Conservation (phyloP, 768 basidiomycete species). For the Hebeloma cylindrosporum region DNA sequence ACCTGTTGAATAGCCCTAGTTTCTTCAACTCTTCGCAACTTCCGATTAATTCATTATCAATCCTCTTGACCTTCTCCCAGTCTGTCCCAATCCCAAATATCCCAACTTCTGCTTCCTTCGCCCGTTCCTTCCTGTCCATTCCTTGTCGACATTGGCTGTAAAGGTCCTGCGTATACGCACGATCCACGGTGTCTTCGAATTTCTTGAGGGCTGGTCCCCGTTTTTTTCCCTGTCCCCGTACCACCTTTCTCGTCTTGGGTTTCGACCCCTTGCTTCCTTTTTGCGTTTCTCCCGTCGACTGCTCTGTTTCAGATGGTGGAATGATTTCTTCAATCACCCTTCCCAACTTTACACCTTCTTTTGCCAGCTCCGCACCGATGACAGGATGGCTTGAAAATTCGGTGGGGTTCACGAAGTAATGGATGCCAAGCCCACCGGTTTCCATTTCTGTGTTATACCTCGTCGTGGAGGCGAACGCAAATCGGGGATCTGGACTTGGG, state of each 20-base stretch:
- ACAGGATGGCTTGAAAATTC: slow-evolving; percentile 78
- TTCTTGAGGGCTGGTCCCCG: slow-evolving; percentile 45
- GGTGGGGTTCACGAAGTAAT: slow-evolving; percentile 79
- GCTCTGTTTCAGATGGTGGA: slow-evolving; percentile 15
- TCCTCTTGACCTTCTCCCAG: slow-evolving; percentile 81
- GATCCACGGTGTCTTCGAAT: slow-evolving; percentile 82
- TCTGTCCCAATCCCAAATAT: slow-evolving; percentile 92
- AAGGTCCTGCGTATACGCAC: slow-evolving; percentile 67
- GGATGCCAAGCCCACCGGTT: slow-evolving; percentile 68
- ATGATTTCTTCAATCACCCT: slow-evolving; percentile 32
- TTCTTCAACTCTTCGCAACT: slow-evolving; percentile 77
- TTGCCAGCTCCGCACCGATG: slow-evolving; percentile 70
- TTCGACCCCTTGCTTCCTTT: slow-evolving; percentile 22
- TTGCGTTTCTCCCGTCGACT: slow-evolving; percentile 19
- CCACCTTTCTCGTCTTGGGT: slow-evolving; percentile 36
- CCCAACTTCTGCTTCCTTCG: slow-evolving; percentile 76
- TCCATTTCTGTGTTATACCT: slow-evolving; percentile 69
- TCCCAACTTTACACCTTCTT: slow-evolving; percentile 42
- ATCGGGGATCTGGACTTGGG: slow-evolving; percentile 75
- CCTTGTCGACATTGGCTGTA: slow-evolving; percentile 72
- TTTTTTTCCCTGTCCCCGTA: slow-evolving; percentile 28
- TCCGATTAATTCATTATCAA: slow-evolving; percentile 67
- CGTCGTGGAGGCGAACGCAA: slow-evolving; percentile 62
- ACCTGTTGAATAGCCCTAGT: slow-evolving; percentile 48
- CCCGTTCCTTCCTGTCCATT: slow-evolving; percentile 63